A percentile compares a stretch with the other conserved stretches of the same genome.
phyloP scores from a whole-genome alignment of 179 eudicot species.

The Camellia oleifera region DNA sequence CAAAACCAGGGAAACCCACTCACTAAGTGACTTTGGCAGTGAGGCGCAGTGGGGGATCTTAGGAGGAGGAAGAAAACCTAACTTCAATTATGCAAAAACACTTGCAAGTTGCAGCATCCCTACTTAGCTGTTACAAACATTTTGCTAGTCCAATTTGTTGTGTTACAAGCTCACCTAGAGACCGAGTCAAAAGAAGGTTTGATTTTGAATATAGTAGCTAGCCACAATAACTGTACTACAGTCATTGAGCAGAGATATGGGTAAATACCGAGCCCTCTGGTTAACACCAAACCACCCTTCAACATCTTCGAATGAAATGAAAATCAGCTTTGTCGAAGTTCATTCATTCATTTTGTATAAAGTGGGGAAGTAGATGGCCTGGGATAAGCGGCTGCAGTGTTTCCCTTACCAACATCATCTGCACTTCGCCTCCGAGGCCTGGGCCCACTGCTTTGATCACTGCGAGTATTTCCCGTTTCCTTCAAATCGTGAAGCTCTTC shows the following conservation, averaged over 20 bases:
- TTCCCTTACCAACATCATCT: constrained; percentile 23
- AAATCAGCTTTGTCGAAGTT: background rate
- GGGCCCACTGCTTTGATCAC: constrained; percentile 20
- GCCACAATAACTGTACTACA: constrained; percentile 21
- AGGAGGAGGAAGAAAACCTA: background rate
- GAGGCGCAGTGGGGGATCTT: background rate
- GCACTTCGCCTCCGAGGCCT: constrained; percentile 51
- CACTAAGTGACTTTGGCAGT: background rate
- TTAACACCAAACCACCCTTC: background rate
- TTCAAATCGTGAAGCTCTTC: constrained; percentile 57
- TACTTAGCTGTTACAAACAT: background rate
- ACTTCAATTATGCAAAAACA: background rate
- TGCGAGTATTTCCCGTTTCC: constrained; percentile 27
- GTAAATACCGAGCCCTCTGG: background rate
- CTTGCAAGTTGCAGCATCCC: background rate
- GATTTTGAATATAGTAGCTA: constrained; percentile 10
- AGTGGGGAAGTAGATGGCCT: constrained; percentile 53
- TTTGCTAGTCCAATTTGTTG: background rate
- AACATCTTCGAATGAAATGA: background rate
- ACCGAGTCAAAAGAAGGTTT: background rate
- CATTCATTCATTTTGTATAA: constrained; percentile 25
- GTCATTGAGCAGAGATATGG: background rate
- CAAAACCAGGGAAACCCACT: background rate
- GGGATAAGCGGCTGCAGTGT: constrained; percentile 35
- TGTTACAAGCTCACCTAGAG: background rate